phyloP scores from a whole-genome alignment of 768 basidiomycete genomes.

The Dentipellis fragilis region DNA sequence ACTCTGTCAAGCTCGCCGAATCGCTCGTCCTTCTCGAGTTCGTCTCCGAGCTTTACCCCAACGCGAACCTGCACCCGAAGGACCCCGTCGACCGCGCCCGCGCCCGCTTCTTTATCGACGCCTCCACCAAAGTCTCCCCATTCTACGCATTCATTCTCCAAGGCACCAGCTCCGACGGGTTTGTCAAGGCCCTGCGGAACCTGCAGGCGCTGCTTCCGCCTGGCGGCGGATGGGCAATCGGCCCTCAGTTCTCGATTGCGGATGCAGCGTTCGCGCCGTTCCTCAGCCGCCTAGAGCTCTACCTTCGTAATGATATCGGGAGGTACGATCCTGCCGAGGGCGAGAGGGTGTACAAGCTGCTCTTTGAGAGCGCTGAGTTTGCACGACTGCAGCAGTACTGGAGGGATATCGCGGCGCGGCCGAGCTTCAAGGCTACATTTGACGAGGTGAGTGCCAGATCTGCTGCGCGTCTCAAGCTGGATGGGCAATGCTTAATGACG shows the following conservation, averaged over 20 bases:
- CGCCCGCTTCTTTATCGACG: conserved; percentile 48
- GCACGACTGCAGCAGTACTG: conserved; percentile 41
- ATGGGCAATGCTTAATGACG: not conserved
- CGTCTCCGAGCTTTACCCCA: conserved; percentile 48
- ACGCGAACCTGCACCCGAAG: conserved; percentile 37
- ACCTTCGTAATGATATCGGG: conserved; percentile 34
- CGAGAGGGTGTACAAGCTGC: conserved; percentile 27
- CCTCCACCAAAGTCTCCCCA: conserved; percentile 32
- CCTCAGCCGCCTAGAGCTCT: not conserved
- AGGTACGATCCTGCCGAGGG: conserved; percentile 40
- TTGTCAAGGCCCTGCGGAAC: conserved; percentile 33
- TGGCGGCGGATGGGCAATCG: conserved; percentile 28
- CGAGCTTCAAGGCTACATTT: conserved; percentile 47
- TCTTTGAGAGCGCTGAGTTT: conserved; percentile 36
- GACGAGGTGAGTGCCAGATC: conserved; percentile 32
- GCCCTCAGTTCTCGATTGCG: conserved; percentile 41
- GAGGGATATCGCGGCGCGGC: conserved; percentile 35
- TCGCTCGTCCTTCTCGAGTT: conserved; percentile 57
- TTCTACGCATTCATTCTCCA: conserved; percentile 24
- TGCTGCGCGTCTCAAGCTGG: not conserved
- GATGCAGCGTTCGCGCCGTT: not conserved
- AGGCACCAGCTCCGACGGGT: conserved; percentile 24
- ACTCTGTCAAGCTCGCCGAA: conserved; percentile 43
- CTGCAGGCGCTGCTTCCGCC: conserved; percentile 37
- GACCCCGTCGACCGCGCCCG: conserved; percentile 49